Evolutionary conservation across 2,329 filamentous ascomycete species (phyloP), one percentile per base, ranked within the genome.

Genomic region (Fusarium graminum): DNA sequence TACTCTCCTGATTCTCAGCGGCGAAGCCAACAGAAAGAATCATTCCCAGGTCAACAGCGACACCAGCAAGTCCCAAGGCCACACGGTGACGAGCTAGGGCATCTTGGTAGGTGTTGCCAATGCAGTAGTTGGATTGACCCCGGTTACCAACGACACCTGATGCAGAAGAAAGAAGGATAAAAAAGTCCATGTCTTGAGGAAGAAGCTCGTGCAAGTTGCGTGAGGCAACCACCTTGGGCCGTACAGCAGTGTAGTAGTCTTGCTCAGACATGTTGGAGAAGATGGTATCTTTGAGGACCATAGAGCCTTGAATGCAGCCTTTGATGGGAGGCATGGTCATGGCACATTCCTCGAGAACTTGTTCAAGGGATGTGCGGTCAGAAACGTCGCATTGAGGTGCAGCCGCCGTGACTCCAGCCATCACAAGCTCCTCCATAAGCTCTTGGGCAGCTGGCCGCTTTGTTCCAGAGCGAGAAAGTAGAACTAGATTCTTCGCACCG

Each of bases 251-350:
- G 11, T 75, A 76, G 65, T 82, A 88, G 28, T 86, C 79, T 1
- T 79, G 73, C 63, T 79, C 80, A 0, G 77, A 79, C 84, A 87
- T 86, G 52, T 84, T 83, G 70, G 85, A 83, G 45, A 81, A 85
- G 0, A 85, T 74, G 6, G 82, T 79, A 54, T 85, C 83, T 71
- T 77, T 39, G 22, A n/a, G 73, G 7, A 83, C 80, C 81, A 83
- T 82, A 26, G 82, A 77, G 7, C 76, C 74, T 59, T 84, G 81
- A 6, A 84, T 72, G 9, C 83, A 70, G 38, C 82, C 82, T 3
- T 75, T 72, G 17, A 84, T 74, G 0, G 80, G 80, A 46, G 75
- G 75, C 13, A 77, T 58, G 4, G 62, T 69, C 28, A 66, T 45
- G 14, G 63, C 30, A 11, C 72, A 50, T 25, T 72, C 63, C 4